These are phyloP conservation scores for Guadua angustifolia DNA, from an alignment of 176 grass and related monocot genomes.

Conservation along the genomic window DNA sequence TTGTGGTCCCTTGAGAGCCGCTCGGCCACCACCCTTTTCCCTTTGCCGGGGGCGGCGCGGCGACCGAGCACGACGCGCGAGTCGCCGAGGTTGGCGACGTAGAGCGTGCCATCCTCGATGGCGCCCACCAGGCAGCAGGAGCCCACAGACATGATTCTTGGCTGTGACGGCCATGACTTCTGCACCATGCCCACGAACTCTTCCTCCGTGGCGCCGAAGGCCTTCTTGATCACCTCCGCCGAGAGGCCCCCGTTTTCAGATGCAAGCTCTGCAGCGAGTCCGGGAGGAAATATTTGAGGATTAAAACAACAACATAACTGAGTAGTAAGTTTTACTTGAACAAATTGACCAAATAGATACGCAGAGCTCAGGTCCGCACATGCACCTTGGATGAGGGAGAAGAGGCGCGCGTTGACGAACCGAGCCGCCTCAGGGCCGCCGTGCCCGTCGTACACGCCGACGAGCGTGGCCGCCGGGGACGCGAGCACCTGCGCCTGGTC, in stretches of 20 bases:
- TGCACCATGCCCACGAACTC: conserved; percentile 55
- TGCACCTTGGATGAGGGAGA: conserved; percentile 69
- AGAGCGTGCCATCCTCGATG: conserved; percentile 44
- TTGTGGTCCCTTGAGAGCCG: conserved; percentile 78
- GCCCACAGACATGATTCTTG: conserved; percentile 55
- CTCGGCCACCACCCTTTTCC: conserved; percentile 49
- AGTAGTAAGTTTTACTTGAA: not conserved
- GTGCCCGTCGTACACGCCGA: conserved; percentile 66
- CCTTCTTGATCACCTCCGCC: conserved; percentile 50
- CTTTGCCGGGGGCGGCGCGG: not conserved
- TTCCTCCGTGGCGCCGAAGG: conserved; percentile 62
- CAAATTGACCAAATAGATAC: not conserved
- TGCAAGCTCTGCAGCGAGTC: conserved; percentile 19
- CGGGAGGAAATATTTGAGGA: not conserved
- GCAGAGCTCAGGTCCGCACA: not conserved
- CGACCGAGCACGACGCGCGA: conserved; percentile 61
- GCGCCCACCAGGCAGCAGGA: conserved; percentile 68
- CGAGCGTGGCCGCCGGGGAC: conserved; percentile 52
- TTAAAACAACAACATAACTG: too few species aligned
- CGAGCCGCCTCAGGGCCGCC: conserved; percentile 73
- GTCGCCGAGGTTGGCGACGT: conserved; percentile 66
- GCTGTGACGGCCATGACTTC: conserved; percentile 43
- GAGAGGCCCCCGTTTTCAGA: conserved; percentile 37
- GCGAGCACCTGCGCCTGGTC: conserved; percentile 65
- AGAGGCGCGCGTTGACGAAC: conserved; percentile 79